Evolutionary conservation across 441 rosid species (phyloP), one percentile per base, ranked within the genome.

Genomic region (Pelargonium cotyledonis): DNA sequence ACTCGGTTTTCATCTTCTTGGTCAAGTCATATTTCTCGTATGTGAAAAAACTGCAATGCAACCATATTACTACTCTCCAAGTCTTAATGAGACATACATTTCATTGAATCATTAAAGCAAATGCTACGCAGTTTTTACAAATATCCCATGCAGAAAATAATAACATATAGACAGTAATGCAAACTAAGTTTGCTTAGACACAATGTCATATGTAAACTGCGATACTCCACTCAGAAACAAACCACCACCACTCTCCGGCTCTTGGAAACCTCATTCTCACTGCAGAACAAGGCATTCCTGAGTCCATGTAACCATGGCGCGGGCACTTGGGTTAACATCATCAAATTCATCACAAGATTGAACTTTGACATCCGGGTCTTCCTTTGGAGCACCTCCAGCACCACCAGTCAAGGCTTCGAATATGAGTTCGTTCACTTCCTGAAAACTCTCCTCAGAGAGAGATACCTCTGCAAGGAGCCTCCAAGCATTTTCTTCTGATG

Each of bases 401-500:
- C 69, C 69, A 66, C 65, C 75, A 44, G 83, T 74, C 67, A 86
- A 84, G 77, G 87, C 89, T 75, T 89, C 94, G 14, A 82, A 87
- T 76, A 91, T 82, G 35, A 89, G 88, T 29, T 75, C 83, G 15
- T 60, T 85, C 80, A 92, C 96, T 83, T 95, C 96, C 69, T 68
- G 78, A 73, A 89, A 92, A 80, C 99, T 86, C 79, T 88, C 97
- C 61, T 85, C 89, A 7, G 98, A 92, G 64, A 95, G 88, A 65
- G 99, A 92, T 19, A 91, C 98, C 80, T 87, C 97, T 0, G 96
- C 90, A 4, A 95, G 95, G 61, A 95, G 95, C 82, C 90, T 86
- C 90, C 91, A 86, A 6, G 96, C 98, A n/a, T 92, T 88, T 73
- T 79, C 97, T 73, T 92, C 99, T 0, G 97, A 82, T 69, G 98